Evolutionary conservation across 1,284 basidiomycete genomes (phyloP).

Genomic region (Taiwanofungus camphoratus): DNA sequence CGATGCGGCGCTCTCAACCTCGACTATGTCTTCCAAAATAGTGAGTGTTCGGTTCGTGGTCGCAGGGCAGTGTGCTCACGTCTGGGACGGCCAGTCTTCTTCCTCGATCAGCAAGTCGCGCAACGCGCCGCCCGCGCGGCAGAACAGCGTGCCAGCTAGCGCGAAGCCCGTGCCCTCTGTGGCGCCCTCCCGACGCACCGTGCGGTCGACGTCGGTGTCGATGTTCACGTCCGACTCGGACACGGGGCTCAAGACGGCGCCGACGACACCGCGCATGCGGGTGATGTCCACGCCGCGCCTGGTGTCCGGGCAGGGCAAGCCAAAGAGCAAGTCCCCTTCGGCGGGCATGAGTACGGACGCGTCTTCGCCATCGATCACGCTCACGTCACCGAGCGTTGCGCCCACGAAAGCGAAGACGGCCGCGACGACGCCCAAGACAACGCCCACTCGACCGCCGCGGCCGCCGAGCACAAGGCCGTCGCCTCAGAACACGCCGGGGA

Average conservation of each 20-base stretch:
- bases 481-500: conserved; percentile 15
- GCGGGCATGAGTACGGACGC: conserved; percentile 16
- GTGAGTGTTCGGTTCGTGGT: too few relatives aligned
- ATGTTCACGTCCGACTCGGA: conserved; percentile 23
- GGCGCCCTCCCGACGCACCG: conserved; percentile 19
- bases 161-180: conserved; percentile 19
- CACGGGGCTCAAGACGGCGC: conserved; percentile 21
- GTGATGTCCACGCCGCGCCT: conserved; percentile 24
- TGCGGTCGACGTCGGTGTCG: conserved; percentile 26
- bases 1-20: conserved; percentile 20
- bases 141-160: conserved; percentile 18
- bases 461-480: conserved; percentile 18
- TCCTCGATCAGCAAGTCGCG: conserved; percentile 16
- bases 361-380: conserved; percentile 14
- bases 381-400: conserved; percentile 8
- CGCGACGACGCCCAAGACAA: conserved; percentile 20
- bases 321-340: conserved; percentile 14
- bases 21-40: conserved; percentile 18
- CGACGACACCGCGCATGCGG: conserved; percentile 32
- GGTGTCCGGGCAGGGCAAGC: conserved; percentile 14
- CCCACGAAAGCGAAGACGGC: conserved; percentile 7
- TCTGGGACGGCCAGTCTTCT: conserved; percentile 1
- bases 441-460: conserved; percentile 15
- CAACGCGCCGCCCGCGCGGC: conserved; percentile 16
- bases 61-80: too few relatives aligned